Evolutionary conservation across 352 stramenopile species (phyloP), one percentile per base, ranked within the genome.

Genomic region (Pythium sp.): DNA sequence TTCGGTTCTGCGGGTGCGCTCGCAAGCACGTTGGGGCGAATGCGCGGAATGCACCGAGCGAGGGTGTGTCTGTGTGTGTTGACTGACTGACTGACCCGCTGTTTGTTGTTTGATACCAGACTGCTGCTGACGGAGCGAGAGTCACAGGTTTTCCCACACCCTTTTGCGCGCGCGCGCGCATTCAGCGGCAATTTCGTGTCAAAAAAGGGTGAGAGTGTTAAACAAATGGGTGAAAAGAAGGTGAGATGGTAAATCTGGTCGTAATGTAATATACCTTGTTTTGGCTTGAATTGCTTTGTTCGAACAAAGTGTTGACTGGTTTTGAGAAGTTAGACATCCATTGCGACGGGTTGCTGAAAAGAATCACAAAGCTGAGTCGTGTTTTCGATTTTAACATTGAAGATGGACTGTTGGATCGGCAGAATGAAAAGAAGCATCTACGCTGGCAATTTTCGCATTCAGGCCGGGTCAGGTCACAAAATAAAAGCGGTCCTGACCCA

Each of bases 1-100:
- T 64, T 64, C 26, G 59, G 41, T 64, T 64, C 59, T 64, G 59
- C 12, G 26, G 59, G 41, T 64, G 15, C 24, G 26, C 26, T 11
- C 24, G 18, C 26, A 11, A 1, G 12, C 15, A 18, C n/a, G n/a
- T 18, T 38, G 8, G 58, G 26, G 30, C 41, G 41, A 55, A 56
- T 56, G 41, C 20, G 34, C 1, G 34, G 57, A 55, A 12, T 43
- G 38, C 36, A 15, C 11, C 18, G 57, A 62, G 43, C 43, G 57
- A 34, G n/a, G 1, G 34, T 51, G 32, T 26, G 24, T 26, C 24
- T 26, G 24, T 26, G 24, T 26, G 24, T 1, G 24, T 26, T 26
- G 24, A 26, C 24, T 26, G 24, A 26, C 11, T 30, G 30, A 36
- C 58, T 55, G 58, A 5, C 9, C 9, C 9, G 34, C 36, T 43